These are phyloP conservation scores for Colletotrichum incanum DNA, from an alignment of 2,329 filamentous ascomycete genomes.

Conservation along the genomic window DNA sequence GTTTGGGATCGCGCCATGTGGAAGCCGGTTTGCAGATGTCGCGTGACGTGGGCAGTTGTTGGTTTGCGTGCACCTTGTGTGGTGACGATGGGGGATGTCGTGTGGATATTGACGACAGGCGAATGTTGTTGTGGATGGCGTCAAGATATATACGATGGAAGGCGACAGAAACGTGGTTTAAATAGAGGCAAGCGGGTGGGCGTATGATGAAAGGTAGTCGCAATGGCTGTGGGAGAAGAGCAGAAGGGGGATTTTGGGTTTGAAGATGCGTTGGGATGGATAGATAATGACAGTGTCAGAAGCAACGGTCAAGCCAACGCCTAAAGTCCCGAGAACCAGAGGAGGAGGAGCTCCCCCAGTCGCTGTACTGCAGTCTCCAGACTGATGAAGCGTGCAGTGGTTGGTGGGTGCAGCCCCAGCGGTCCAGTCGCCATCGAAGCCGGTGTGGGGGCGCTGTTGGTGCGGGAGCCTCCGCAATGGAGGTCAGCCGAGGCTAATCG, in stretches of 20 bases:
- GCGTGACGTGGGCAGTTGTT: slow-evolving; percentile 17
- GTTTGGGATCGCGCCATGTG: slow-evolving; percentile 50
- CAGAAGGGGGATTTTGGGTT: slow-evolving; percentile 15
- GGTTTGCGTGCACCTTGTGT: slow-evolving; percentile 25
- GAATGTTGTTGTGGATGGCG: not conserved
- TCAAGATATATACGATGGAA: slow-evolving; percentile 11
- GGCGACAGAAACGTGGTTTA: slow-evolving; percentile 10
- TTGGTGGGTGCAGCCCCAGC: slow-evolving; percentile 10
- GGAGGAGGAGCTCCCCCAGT: slow-evolving; percentile 25
- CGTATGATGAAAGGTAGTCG: slow-evolving; percentile 7
- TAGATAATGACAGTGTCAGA: slow-evolving; percentile 35
- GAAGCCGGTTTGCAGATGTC: slow-evolving; percentile 7
- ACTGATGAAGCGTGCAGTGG: slow-evolving; percentile 8
- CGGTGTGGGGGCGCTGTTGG: slow-evolving; percentile 18
- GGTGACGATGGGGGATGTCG: slow-evolving; percentile 19
- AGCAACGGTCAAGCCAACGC: slow-evolving; percentile 24
- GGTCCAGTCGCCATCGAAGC: slow-evolving; percentile 23
- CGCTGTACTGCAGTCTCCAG: slow-evolving; percentile 29
- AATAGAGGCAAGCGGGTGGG: not conserved
- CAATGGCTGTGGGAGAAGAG: slow-evolving; percentile 13
- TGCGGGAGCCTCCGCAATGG: slow-evolving; percentile 34
- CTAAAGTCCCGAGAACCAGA: not conserved
- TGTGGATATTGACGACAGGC: not conserved
- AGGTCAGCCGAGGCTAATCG: slow-evolving; percentile 40
- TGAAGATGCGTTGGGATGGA: slow-evolving; percentile 13